Evolutionary conservation across 306 rosid genomes (phyloP).

Genomic region (Fragaria ananassa): DNA sequence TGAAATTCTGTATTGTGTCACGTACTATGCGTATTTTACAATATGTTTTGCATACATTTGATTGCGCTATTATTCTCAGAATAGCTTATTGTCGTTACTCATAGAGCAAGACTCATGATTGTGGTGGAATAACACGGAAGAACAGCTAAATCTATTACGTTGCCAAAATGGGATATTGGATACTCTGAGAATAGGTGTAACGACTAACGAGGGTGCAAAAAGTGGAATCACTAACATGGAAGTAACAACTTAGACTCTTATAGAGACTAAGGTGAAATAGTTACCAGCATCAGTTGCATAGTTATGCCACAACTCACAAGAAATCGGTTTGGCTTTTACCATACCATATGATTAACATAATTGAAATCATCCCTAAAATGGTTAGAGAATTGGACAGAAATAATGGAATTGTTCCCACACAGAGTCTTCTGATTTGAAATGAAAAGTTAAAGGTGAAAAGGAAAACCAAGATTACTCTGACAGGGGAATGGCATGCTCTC

Average conservation of each 20-base stretch:
- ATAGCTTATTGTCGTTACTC: no score
- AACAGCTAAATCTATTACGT: not conserved
- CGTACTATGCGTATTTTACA: no score
- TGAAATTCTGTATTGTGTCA: no score
- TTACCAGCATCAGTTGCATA: not conserved
- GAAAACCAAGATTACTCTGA: not conserved
- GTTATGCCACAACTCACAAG: not conserved
- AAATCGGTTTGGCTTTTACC: conserved; percentile 15
- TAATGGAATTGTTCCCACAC: not conserved
- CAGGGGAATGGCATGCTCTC: not conserved
- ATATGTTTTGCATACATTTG: no score
- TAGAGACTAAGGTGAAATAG: not conserved
- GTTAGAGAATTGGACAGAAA: not conserved
- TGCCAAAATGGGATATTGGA: not conserved
- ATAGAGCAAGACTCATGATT: not conserved
- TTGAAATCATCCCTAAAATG: not conserved
- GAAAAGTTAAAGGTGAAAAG: conserved; percentile 6
- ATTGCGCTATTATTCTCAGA: no score
- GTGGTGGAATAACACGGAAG: not conserved
- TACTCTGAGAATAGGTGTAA: not conserved
- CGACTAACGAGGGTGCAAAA: not conserved
- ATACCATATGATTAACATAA: not conserved
- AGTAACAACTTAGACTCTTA: not conserved
- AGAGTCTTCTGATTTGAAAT: conserved; percentile 3
- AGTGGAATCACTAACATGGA: not conserved